Evolutionary conservation across 1,284 basidiomycete species (phyloP), one percentile per base, ranked within the genome.

Genomic region (Anthracocystis setariae): DNA sequence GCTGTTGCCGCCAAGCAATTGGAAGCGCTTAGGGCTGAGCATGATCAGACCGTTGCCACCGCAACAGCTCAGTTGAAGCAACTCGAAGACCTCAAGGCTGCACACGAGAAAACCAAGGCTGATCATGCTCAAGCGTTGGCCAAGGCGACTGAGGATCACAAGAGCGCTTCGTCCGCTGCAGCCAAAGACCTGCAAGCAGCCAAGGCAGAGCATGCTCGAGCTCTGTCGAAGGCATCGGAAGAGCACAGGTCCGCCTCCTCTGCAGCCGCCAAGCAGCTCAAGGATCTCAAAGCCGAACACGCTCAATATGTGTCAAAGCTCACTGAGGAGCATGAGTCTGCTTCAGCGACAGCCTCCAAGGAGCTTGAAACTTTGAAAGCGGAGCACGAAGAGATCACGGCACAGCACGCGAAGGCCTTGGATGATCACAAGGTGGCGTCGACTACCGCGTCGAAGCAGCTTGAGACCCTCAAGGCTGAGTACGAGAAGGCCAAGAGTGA

Each of bases 241-340:
- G 57, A 66, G 39, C 54, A 49, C 48, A 21, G 38, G 43, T 17
- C 43, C 15, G 49, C 59, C 7, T 9, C 29, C 5, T 27, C 49
- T 23, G 53, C 45, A 17, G 40, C 46, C 2, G 32, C 29, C 5
- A 48, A 39, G 24, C 37, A 39, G 17, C 33, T 56, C 25, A 47
- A 62, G n/a, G 63, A 49, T 0, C 48, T 62, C 5, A 40, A 57
- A 33, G 32, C 46, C 9, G 46, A 71, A 37, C 45, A 50, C 35
- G 54, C 37, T 13, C 32, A 43, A 39, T n/a, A 33, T 25, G 38
- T 53, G 8, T 17, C 50, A 1, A 27, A 46, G 29, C 50, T 53
- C 18, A 27, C 46, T 27, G 27, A 47, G 33, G 33, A 43, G 43
- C 37, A 29, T 43, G 17, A 20, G 24, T 10, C 43, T 29, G 15